phyloP scores from a whole-genome alignment of 495 filamentous ascomycete genomes.

The Aspergillus baeticus region DNA sequence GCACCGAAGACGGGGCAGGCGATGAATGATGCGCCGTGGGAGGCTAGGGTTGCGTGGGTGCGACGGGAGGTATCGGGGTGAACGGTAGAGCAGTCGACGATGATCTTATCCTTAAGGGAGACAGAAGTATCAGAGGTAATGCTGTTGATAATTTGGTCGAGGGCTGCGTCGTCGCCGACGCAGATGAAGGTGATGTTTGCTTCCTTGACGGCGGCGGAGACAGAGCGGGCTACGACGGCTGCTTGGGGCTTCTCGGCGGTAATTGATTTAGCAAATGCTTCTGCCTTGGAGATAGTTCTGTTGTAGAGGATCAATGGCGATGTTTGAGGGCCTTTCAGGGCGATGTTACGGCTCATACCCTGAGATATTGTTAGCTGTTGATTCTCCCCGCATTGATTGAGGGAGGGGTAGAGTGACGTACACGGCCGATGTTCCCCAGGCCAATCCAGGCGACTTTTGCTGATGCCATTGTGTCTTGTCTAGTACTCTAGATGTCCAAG shows the following conservation, averaged over 20 bases:
- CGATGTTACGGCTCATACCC: slow-evolving; percentile 86
- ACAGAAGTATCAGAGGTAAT: slow-evolving; percentile 41
- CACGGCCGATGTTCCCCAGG: slow-evolving; percentile 87
- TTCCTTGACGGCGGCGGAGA: slow-evolving; percentile 63
- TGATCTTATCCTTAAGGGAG: slow-evolving; percentile 39
- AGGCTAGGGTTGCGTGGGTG: slow-evolving; percentile 53
- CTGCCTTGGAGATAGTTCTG: slow-evolving; percentile 62
- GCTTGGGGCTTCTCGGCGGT: slow-evolving; percentile 43
- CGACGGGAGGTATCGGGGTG: slow-evolving; percentile 77
- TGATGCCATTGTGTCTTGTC: slow-evolving; percentile 15
- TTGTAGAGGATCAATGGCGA: slow-evolving; percentile 77
- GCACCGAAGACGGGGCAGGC: slow-evolving; percentile 83
- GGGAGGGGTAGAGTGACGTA: slow-evolving; percentile 43
- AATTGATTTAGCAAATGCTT: slow-evolving; percentile 54
- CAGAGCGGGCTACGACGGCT: slow-evolving; percentile 55
- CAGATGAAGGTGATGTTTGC: slow-evolving; percentile 84
- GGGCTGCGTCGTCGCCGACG: slow-evolving; percentile 74
- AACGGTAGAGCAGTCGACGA: slow-evolving; percentile 87
- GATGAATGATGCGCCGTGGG: slow-evolving; percentile 68
- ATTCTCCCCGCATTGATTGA: neutral
- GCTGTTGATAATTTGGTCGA: slow-evolving; percentile 53
- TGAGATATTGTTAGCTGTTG: slow-evolving; percentile 34
- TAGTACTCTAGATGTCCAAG: neutral
- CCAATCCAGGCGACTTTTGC: slow-evolving; percentile 69
- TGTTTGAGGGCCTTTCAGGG: slow-evolving; percentile 68